phyloP scores from a whole-genome alignment of 1,139 yeast species.

The Yamadazyma triangularis region DNA sequence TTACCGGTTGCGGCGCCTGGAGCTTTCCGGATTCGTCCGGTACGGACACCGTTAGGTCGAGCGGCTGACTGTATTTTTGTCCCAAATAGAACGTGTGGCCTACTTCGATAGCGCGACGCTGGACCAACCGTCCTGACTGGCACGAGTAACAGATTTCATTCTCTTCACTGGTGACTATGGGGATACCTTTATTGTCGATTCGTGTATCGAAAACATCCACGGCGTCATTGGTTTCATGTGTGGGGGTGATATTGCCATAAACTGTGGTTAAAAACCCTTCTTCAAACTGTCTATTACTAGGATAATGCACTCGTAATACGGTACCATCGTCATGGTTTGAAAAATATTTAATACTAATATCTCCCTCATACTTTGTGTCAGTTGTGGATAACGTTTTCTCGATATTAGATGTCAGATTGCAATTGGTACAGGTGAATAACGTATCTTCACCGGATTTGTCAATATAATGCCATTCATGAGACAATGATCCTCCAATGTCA shows the following conservation, averaged over 20 bases:
- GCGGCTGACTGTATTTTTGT: conserved; percentile 65
- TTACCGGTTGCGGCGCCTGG: conserved; percentile 29
- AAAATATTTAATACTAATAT: conserved; percentile 49
- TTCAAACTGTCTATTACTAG: conserved; percentile 50
- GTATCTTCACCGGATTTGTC: conserved; percentile 78
- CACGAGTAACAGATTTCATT: conserved; percentile 72
- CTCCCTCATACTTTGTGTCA: conserved; percentile 14
- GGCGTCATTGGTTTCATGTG: conserved; percentile 31
- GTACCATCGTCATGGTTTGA: conserved; percentile 41
- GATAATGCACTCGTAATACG: conserved; percentile 72
- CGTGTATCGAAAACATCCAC: conserved; percentile 67
- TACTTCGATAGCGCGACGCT: conserved; percentile 72
- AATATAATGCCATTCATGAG: conserved; percentile 87
- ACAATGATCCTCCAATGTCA: conserved; percentile 83
- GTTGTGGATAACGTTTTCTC: conserved; percentile 59
- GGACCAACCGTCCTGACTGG: conserved; percentile 47
- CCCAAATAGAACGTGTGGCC: conserved; percentile 94
- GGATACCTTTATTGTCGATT: conserved; percentile 53
- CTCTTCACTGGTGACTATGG: conserved; percentile 62
- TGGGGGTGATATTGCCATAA: conserved; percentile 9
- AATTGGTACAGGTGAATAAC: conserved; percentile 58
- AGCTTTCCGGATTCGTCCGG: conserved; percentile 32
- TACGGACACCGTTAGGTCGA: conserved; percentile 52
- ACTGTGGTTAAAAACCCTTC: conserved; percentile 46
- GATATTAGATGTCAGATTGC: conserved; percentile 63